Percentiles rank a stretch among this genome's conserved stretches.
Conservation (phyloP, 2,329 filamentous ascomycete genomes). For the Colletotrichum liriopes region DNA sequence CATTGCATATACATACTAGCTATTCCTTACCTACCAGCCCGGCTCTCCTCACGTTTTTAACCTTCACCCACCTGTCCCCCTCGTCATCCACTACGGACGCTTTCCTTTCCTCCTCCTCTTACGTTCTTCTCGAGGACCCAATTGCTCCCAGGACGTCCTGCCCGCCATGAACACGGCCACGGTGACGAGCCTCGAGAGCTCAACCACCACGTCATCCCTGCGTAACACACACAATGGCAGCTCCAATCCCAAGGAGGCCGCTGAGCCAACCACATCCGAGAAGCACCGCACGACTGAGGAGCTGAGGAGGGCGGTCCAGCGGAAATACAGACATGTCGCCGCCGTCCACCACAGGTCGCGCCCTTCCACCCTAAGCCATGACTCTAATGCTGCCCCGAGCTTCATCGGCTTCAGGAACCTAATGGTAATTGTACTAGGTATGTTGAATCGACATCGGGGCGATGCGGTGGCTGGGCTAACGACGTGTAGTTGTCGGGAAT, state of each 20-base stretch:
- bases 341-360: constrained; percentile 83
- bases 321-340: constrained; percentile 92
- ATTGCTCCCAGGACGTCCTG: constrained; percentile 26
- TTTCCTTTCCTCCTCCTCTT: background rate
- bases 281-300: constrained; percentile 46
- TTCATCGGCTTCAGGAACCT: constrained; percentile 96
- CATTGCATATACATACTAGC: constrained; percentile 39
- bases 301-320: constrained; percentile 59
- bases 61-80: constrained; percentile 20
- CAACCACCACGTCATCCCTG: constrained; percentile 30
- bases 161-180: constrained; percentile 60
- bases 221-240: constrained; percentile 42
- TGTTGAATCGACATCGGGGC: constrained; percentile 45
- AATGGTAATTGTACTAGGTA: constrained; percentile 93
- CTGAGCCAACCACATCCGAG: constrained; percentile 27
- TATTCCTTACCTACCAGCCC: constrained; percentile 5
- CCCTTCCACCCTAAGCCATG: constrained; percentile 89
- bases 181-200: constrained; percentile 48
- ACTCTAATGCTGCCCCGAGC: constrained; percentile 81
- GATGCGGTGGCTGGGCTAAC: constrained; percentile 35
- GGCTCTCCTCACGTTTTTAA: constrained; percentile 28
- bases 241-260: constrained; percentile 44
- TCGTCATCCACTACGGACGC: constrained; percentile 23
- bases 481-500: constrained; percentile 84
- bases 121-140: constrained; percentile 4